A percentile compares a stretch with the other conserved stretches of the same genome.
These are phyloP conservation scores for Coemansia sp. DNA, from an alignment of 192 early-diverging fungal genomes.

Conservation along the genomic window DNA sequence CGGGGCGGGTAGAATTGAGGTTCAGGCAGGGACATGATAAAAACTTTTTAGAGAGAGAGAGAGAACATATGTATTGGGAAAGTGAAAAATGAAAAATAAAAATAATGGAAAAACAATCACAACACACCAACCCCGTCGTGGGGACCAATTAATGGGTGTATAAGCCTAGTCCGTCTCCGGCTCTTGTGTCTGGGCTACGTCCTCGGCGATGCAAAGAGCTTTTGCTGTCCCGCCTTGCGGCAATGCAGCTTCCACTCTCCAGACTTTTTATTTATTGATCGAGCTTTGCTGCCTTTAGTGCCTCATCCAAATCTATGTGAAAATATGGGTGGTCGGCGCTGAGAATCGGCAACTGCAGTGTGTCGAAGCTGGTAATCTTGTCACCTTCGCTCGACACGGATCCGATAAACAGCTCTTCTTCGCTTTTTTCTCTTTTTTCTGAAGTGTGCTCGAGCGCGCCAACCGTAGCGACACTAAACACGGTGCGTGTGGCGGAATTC, in stretches of 20 bases:
- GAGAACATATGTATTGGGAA: neutral
- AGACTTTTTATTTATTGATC: too few species aligned
- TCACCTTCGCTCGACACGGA: too few species aligned
- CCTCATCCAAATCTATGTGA: constrained; percentile 51
- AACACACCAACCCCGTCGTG: too few species aligned
- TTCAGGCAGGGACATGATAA: neutral
- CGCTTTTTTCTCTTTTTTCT: too few species aligned
- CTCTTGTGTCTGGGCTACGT: too few species aligned
- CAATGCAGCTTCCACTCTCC: too few species aligned
- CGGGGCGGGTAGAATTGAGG: constrained; percentile 17
- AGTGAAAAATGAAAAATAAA: neutral
- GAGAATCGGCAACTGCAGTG: constrained; percentile 31
- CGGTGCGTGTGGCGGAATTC: constrained; percentile 8
- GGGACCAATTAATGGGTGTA: too few species aligned
- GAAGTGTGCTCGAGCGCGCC: constrained; percentile 21
- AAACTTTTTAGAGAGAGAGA: neutral
- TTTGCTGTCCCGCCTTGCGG: too few species aligned
- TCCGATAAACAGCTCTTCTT: too few species aligned
- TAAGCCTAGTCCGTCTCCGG: too few species aligned
- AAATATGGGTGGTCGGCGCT: constrained; percentile 40
- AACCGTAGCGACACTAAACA: constrained; percentile 48
- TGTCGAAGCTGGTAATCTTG: constrained; percentile 24
- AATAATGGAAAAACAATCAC: too few species aligned
- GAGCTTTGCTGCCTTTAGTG: constrained; percentile 26
- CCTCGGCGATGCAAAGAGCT: too few species aligned